phyloP scores from a whole-genome alignment of 73 alveolate species.

The Paramecium sonneborni region DNA sequence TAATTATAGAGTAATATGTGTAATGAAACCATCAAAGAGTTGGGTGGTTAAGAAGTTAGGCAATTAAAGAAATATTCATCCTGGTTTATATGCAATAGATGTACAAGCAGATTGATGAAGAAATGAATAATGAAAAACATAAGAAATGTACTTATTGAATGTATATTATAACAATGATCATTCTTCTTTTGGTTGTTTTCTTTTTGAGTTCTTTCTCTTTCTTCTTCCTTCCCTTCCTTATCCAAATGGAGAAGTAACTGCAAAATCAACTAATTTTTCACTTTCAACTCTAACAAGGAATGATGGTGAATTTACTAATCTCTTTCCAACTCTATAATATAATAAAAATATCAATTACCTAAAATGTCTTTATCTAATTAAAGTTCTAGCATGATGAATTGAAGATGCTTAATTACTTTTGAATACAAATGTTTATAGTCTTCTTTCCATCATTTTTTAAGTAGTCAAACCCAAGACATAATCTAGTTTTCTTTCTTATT shows the following conservation, averaged over 20 bases:
- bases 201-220: conserved; percentile 84
- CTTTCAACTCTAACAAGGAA: conserved; percentile 95
- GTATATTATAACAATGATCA: conserved; percentile 36
- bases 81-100: not conserved
- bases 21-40: not conserved
- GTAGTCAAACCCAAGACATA: conserved; percentile 96
- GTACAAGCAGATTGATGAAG: not conserved
- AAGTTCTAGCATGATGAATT: conserved; percentile 97
- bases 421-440: conserved; percentile 97
- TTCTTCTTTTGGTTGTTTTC: conserved; percentile 70
- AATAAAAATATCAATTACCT: conserved; percentile 29
- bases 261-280: conserved; percentile 93
- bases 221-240: conserved; percentile 87
- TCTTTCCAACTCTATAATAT: conserved; percentile 89
- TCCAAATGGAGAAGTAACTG: conserved; percentile 85
- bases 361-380: conserved; percentile 96
- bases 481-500: conserved; percentile 95
- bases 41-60: not conserved
- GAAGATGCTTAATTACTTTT: conserved; percentile 81
- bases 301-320: conserved; percentile 96
- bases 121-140: not conserved
- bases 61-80: not conserved
- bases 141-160: not conserved
- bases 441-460: conserved; percentile 94
- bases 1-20: not conserved